Evolutionary conservation across 208 protist species (phyloP).

Genomic region (Leptomonas pyrrhocoris): DNA sequence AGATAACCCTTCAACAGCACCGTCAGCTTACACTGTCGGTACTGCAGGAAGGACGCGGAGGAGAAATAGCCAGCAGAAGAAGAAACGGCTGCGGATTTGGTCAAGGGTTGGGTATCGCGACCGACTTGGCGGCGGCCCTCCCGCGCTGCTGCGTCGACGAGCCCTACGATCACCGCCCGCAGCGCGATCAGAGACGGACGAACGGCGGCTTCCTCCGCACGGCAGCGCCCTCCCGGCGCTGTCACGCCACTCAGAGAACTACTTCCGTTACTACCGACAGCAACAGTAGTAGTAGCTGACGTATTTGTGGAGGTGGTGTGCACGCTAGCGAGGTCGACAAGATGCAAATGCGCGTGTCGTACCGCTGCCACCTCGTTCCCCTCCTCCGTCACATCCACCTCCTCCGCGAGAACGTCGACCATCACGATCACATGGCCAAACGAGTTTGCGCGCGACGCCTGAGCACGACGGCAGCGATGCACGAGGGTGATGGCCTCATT

Average conservation of each 20-base stretch:
- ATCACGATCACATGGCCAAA: slow-evolving; percentile 82
- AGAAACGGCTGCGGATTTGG: not conserved
- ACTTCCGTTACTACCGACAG: not conserved
- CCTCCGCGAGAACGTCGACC: slow-evolving; percentile 53
- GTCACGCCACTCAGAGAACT: not conserved
- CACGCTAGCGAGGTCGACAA: slow-evolving; percentile 92
- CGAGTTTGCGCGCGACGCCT: not conserved
- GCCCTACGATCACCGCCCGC: slow-evolving; percentile 88
- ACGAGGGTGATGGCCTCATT: slow-evolving; percentile 6
- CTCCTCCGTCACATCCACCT: slow-evolving; percentile 9
- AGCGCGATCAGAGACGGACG: slow-evolving; percentile 91
- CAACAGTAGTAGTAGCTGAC: not conserved
- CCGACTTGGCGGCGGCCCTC: not conserved
- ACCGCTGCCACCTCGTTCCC: slow-evolving; percentile 36
- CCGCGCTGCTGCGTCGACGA: slow-evolving; percentile 29
- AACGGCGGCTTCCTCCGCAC: slow-evolving; percentile 14
- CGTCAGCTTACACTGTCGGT: slow-evolving; percentile 91
- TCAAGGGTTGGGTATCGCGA: not conserved
- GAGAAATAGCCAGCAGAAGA: not conserved
- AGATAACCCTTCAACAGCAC: slow-evolving; percentile 88
- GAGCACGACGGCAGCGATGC: slow-evolving; percentile 5
- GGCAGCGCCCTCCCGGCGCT: not conserved
- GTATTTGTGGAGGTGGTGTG: slow-evolving; percentile 33
- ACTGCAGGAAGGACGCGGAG: slow-evolving; percentile 32
- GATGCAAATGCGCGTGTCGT: slow-evolving; percentile 62